Evolutionary conservation across 129 eudicot genomes (phyloP), one percentile per base, ranked within the genome.

Genomic region (Sambucus nigra): DNA sequence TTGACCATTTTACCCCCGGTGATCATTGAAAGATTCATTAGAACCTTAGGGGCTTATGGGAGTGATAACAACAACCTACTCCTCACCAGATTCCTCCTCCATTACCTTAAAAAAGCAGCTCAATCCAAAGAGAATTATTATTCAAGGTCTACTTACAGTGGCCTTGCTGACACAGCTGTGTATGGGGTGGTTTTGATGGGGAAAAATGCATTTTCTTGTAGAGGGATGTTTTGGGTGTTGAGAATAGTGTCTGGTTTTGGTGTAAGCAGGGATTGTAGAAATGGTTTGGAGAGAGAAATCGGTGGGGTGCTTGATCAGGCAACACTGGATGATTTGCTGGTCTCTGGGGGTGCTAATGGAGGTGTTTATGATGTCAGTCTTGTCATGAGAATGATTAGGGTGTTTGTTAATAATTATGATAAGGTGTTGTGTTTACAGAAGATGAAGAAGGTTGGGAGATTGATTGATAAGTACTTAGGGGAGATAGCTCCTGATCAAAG

Each of bases 401-500:
- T 80, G 63, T 84, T 87, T 61, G 80, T 76, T 42, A 69, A 57
- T 50, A 50, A 24, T 35, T 58, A 60, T 29, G 53, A 59, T 17
- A 33, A 72, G 2, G 69, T 67, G 52, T 64, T 58, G 53, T 72
- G 69, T 44, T 10, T 73, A 35, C 66, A 62, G 13, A 84, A 83
- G 68, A 65, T 71, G 86, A 78, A 73, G 65, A 84, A 78, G 60
- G 73, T 88, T 60, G 95, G 93, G 32, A 60, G 73, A 65, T 53
- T 88, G 46, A 44, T 78, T 56, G 97, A 88, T 66, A 80, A 73
- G 72, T 88, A 88, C 53, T 49, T 88, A 65, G 72, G 80, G 19
- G 97, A 88, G 79, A 84, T 88, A 41, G 94, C 93, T 15, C 97
- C 97, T 51, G 97, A 88, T 68, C 88, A 75, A 5, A 78, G 51